These are phyloP conservation scores for Fomitiporia mediterranea DNA, from an alignment of 1,284 basidiomycete species.

Conservation along the genomic window DNA sequence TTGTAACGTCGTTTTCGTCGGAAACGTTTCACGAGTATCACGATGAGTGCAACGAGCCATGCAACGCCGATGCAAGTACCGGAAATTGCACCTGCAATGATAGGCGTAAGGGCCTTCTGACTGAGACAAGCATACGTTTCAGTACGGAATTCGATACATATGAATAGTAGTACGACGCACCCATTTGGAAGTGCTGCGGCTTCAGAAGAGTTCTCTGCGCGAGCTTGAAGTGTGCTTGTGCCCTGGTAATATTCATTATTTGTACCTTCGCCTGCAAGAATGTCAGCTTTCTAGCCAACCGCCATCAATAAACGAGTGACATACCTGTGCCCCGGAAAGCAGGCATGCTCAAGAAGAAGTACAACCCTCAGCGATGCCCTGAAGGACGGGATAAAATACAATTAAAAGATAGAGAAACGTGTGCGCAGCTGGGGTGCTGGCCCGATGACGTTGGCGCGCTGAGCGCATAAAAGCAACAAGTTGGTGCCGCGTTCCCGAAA, in stretches of 20 bases:
- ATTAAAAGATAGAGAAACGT: neutral
- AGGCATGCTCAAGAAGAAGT: constrained; percentile 2
- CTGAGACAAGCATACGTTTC: constrained; percentile 29
- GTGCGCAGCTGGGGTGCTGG: neutral
- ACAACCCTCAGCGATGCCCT: neutral
- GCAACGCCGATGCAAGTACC: constrained; percentile 47
- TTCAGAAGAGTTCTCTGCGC: constrained; percentile 12
- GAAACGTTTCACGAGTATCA: constrained; percentile 34
- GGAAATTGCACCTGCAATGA: constrained; percentile 58
- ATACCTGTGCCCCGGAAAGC: constrained; percentile 1
- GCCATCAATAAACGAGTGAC: neutral
- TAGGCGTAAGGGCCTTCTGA: constrained; percentile 53
- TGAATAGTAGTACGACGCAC: constrained; percentile 1
- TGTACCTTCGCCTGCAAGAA: too few species aligned
- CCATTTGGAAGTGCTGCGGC: constrained; percentile 20
- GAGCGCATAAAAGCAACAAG: neutral
- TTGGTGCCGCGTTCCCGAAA: neutral
- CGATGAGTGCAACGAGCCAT: constrained; percentile 39
- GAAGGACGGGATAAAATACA: neutral
- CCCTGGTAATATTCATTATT: neutral
- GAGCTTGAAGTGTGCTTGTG: constrained; percentile 1
- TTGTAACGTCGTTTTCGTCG: constrained; percentile 28
- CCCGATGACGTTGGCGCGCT: constrained; percentile 2
- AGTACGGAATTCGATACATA: neutral
- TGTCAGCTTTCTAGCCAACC: neutral